Percentiles rank a stretch among this genome's conserved stretches.
Evolutionary conservation across 345 rosid species (phyloP).

Genomic region (Stellera chamaejasme): DNA sequence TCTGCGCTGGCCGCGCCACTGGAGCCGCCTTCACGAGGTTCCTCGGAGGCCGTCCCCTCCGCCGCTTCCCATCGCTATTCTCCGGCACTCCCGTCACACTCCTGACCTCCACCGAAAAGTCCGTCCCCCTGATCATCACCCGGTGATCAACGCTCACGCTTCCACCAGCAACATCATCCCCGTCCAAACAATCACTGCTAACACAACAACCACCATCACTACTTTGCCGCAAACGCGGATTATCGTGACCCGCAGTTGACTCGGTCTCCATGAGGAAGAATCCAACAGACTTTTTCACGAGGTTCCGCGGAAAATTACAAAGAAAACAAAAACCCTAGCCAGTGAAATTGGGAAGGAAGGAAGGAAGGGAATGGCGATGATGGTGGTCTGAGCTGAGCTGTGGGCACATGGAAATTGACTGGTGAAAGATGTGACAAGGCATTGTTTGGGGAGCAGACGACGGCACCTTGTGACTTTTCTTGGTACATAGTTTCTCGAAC

Average conservation of each 20-base stretch:
- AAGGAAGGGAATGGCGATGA: slow-evolving; percentile 21
- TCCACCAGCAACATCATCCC: slow-evolving; percentile 11
- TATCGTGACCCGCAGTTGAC: slow-evolving; percentile 9
- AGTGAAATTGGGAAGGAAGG: slow-evolving; percentile 21
- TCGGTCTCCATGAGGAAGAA: slow-evolving; percentile 26
- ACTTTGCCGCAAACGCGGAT: slow-evolving; percentile 16
- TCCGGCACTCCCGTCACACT: slow-evolving; percentile 14
- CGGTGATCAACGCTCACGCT: slow-evolving; percentile 53
- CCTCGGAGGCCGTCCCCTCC: slow-evolving; percentile 77
- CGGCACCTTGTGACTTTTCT: slow-evolving; percentile 8
- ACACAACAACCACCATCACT: slow-evolving; percentile 9
- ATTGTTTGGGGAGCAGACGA: slow-evolving; percentile 16
- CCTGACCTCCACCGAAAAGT: slow-evolving; percentile 28
- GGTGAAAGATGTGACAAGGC: slow-evolving; percentile 29
- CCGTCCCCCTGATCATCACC: slow-evolving; percentile 25
- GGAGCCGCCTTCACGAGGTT: slow-evolving; percentile 16
- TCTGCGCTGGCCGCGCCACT: slow-evolving; percentile 10
- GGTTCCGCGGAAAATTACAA: slow-evolving; percentile 1
- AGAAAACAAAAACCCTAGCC: slow-evolving; percentile 48
- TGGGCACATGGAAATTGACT: slow-evolving; percentile 29
- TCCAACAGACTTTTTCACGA: background rate
- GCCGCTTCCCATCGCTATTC: slow-evolving; percentile 35
- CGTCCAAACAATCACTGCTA: slow-evolving; percentile 16
- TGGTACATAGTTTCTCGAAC: background rate
- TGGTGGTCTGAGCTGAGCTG: slow-evolving; percentile 18